A percentile compares a stretch with the other conserved stretches of the same genome.
Evolutionary conservation across 176 grass and related monocot genomes (phyloP).

Genomic region (Avena sativa): DNA sequence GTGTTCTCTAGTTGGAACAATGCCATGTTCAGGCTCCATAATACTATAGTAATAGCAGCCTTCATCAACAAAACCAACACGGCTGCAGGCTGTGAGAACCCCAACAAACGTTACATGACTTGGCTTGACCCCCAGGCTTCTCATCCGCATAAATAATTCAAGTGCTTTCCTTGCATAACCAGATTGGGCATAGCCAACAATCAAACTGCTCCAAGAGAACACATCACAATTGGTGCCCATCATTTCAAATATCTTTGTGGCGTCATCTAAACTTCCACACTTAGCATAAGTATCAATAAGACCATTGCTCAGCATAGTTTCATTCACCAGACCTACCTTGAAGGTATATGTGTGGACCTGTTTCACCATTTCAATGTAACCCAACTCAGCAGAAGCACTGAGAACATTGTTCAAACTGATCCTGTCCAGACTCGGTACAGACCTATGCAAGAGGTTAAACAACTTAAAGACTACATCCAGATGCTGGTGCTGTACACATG

Average conservation of each 20-base stretch:
- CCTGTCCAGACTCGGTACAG: constrained; percentile 53
- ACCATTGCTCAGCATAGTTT: constrained; percentile 57
- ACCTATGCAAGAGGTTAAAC: constrained; percentile 53
- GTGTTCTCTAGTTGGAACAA: constrained; percentile 66
- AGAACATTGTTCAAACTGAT: constrained; percentile 69
- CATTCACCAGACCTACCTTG: constrained; percentile 53
- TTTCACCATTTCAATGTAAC: constrained; percentile 66
- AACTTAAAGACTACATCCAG: constrained; percentile 53
- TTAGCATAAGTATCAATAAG: constrained; percentile 88
- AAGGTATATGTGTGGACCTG: constrained; percentile 57
- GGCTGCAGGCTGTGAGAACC: constrained; percentile 82
- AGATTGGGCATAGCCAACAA: constrained; percentile 88
- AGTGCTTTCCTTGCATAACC: constrained; percentile 68
- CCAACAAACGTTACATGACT: constrained; percentile 88
- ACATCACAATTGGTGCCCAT: constrained; percentile 59
- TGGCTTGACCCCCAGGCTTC: constrained; percentile 52
- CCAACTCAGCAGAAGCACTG: constrained; percentile 67
- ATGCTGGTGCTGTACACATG: constrained; percentile 53
- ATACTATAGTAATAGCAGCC: constrained; percentile 74
- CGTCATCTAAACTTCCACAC: constrained; percentile 80
- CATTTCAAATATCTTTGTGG: constrained; percentile 65
- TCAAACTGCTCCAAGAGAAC: constrained; percentile 89
- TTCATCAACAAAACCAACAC: constrained; percentile 73
- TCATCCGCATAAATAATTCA: constrained; percentile 66
- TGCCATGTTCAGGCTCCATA: constrained; percentile 68